Evolutionary conservation across 176 grass and related monocot species (phyloP).

Genomic region (Cenchrus purpureus): DNA sequence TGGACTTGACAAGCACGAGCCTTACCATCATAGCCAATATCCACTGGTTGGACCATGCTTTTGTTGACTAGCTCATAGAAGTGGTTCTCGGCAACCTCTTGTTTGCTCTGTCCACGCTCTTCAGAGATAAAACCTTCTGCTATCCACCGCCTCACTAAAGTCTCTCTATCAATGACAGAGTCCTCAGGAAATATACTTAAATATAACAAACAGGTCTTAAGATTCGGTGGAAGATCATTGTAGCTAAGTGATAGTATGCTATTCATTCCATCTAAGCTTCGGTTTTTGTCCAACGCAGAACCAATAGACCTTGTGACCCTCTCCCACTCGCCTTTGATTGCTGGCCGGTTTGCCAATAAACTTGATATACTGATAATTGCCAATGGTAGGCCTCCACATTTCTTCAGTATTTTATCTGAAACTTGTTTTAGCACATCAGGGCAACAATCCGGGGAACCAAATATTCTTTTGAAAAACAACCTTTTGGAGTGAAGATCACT

Average conservation of each 20-base stretch:
- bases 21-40: not conserved
- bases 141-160: not conserved
- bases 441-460: too few relatives aligned
- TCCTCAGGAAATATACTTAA: conserved; percentile 15
- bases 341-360: not conserved
- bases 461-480: too few relatives aligned
- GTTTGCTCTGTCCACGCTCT: not conserved
- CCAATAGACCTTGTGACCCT: conserved; percentile 28
- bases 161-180: not conserved
- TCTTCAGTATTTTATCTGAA: not conserved
- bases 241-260: conserved; percentile 28
- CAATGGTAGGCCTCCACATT: conserved; percentile 10
- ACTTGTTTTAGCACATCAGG: not conserved
- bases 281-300: conserved; percentile 1
- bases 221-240: conserved; percentile 1
- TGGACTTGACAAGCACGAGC: not conserved
- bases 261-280: conserved; percentile 15
- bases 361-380: conserved; percentile 17
- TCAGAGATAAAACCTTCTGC: conserved; percentile 13
- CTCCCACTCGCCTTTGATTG: conserved; percentile 18
- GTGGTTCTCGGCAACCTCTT: not conserved
- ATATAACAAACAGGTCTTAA: conserved; percentile 5
- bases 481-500: too few relatives aligned
- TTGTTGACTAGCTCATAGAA: conserved; percentile 32
- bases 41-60: conserved; percentile 23